Evolutionary conservation across 2,329 filamentous ascomycete genomes (phyloP).

Genomic region (Phialophora macrospora): DNA sequence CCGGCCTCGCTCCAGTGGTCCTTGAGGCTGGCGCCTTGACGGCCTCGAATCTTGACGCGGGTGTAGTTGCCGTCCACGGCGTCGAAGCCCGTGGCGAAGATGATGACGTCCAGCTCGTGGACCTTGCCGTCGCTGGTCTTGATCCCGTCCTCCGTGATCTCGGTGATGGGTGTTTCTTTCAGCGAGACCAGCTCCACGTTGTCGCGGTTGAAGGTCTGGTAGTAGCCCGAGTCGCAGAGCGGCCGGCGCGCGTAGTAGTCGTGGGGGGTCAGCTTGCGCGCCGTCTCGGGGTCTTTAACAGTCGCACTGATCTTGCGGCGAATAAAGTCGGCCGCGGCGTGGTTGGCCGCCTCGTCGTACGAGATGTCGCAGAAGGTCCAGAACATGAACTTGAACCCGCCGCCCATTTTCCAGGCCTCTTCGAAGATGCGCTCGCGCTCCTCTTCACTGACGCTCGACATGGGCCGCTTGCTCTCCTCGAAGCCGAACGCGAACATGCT

Average conservation of each 20-base stretch:
- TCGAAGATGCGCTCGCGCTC: conserved; percentile 5
- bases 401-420: background rate
- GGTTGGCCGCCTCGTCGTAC: background rate
- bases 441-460: background rate
- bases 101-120: conserved; percentile 42
- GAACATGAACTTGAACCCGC: conserved; percentile 2
- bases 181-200: background rate
- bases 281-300: conserved; percentile 10
- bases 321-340: background rate
- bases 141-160: background rate
- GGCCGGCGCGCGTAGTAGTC: conserved; percentile 6
- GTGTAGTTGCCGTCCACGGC: conserved; percentile 44
- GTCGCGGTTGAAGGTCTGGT: background rate
- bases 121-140: conserved; percentile 31
- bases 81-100: no score
- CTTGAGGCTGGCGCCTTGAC: conserved; percentile 44
- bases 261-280: background rate
- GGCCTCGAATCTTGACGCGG: conserved; percentile 46
- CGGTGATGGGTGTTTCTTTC: background rate
- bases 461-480: background rate
- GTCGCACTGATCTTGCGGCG: background rate
- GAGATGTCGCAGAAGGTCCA: background rate
- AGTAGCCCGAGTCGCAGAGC: conserved; percentile 2
- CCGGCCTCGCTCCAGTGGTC: conserved; percentile 45
- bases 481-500: background rate